Conservation (phyloP, 2,329 filamentous ascomycete species). For the Alternaria ventricosa region DNA sequence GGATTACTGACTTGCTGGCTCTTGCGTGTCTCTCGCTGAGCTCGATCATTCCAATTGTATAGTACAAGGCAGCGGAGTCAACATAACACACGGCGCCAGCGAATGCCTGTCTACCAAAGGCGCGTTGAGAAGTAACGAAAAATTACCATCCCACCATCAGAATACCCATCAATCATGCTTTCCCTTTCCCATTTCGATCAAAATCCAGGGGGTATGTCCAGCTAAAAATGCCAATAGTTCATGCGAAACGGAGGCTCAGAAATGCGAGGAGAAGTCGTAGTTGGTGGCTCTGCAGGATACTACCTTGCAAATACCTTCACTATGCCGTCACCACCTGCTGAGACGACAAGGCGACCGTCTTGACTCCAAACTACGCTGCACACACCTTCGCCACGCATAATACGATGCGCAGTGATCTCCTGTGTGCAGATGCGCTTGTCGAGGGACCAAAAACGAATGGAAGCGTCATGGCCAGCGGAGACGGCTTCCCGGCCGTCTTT, state of each 20-base stretch:
- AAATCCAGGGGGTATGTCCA: conserved; percentile 23
- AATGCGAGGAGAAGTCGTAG: conserved; percentile 15
- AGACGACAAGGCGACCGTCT: conserved; percentile 93
- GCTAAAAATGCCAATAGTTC: conserved; percentile 28
- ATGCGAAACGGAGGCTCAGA: conserved; percentile 10
- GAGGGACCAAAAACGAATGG: conserved; percentile 93
- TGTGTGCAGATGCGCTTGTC: conserved; percentile 96
- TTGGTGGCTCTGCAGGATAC: conserved; percentile 12
- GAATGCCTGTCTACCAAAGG: conserved; percentile 1
- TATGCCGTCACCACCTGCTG: conserved; percentile 90
- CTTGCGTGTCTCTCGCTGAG: not conserved
- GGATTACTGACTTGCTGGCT: conserved; percentile 1
- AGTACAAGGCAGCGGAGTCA: conserved; percentile 8
- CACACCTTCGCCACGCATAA: conserved; percentile 95
- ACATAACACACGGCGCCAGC: not conserved
- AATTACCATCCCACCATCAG: conserved; percentile 21
- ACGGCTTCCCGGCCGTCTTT: conserved; percentile 94
- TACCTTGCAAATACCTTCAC: conserved; percentile 80
- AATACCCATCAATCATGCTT: conserved; percentile 21
- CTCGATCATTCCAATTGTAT: not conserved
- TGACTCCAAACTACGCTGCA: conserved; percentile 95
- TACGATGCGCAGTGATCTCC: conserved; percentile 88
- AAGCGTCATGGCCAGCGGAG: conserved; percentile 93
- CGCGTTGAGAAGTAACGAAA: conserved; percentile 8
- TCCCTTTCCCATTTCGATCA: conserved; percentile 4